A percentile compares a stretch with the other conserved stretches of the same genome.
Conservation (phyloP, 306 rosid species). For the Cicer bijugum region DNA sequence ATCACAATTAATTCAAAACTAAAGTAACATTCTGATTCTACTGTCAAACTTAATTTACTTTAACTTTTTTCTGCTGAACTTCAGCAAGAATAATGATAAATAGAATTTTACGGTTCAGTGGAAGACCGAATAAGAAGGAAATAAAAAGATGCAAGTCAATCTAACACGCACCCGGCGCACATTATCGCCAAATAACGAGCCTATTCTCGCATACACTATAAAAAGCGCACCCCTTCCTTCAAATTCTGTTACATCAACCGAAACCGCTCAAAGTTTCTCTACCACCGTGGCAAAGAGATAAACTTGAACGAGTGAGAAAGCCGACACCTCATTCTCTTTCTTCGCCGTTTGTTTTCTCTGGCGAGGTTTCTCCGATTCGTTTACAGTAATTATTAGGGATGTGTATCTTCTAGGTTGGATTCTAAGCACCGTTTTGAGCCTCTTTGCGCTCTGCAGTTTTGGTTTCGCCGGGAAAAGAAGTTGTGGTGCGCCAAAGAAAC, state of each 20-base stretch:
- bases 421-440: too few relatives aligned
- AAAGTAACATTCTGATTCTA: too few relatives aligned
- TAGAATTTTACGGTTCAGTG: too few relatives aligned
- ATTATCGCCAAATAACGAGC: not conserved
- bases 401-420: too few relatives aligned
- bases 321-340: not conserved
- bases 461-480: slow-evolving; percentile 30
- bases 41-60: too few relatives aligned
- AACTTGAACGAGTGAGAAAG: not conserved
- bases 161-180: too few relatives aligned
- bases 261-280: slow-evolving; percentile 10
- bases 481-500: slow-evolving; percentile 37
- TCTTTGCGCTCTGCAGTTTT: too few relatives aligned
- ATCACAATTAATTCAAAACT: too few relatives aligned
- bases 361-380: slow-evolving; percentile 40
- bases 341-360: slow-evolving; percentile 2
- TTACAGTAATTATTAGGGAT: not conserved
- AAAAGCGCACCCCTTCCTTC: not conserved
- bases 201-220: slow-evolving; percentile 38
- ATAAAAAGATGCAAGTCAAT: too few relatives aligned
- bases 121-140: too few relatives aligned
- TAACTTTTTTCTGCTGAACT: too few relatives aligned
- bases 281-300: slow-evolving; percentile 46
- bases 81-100: too few relatives aligned
- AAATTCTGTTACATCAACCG: slow-evolving; percentile 12